A percentile compares a stretch with the other conserved stretches of the same genome.
Evolutionary conservation across 768 basidiomycete genomes (phyloP).

Genomic region (Russula vinacea): DNA sequence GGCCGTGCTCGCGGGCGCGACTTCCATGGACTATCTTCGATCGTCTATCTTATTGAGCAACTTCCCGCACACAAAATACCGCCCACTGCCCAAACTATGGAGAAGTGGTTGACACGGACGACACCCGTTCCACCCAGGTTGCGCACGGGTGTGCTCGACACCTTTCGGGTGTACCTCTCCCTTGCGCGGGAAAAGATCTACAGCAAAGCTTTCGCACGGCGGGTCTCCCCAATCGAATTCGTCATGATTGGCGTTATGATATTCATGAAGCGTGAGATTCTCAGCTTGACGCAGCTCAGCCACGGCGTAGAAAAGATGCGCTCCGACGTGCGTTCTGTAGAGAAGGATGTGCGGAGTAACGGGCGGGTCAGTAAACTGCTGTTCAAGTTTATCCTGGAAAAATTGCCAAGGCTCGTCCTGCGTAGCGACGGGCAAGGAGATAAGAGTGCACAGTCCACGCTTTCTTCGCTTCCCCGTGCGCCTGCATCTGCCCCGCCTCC

Average conservation of each 20-base stretch:
- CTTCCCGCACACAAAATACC: constrained; percentile 29
- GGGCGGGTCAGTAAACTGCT: constrained; percentile 52
- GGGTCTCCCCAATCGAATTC: constrained; percentile 67
- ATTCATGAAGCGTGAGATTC: constrained; percentile 43
- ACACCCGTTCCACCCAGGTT: constrained; percentile 37
- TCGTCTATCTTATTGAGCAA: constrained; percentile 36
- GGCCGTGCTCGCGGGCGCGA: constrained; percentile 40
- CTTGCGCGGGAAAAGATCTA: constrained; percentile 43
- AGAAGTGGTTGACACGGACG: constrained; percentile 34
- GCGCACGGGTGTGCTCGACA: constrained; percentile 38
- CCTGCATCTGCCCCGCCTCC: background rate
- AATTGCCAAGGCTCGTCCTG: constrained; percentile 26
- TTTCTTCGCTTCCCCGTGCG: constrained; percentile 3
- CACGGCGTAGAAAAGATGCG: constrained; percentile 52
- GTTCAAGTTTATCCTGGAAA: constrained; percentile 48
- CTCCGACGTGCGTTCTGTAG: constrained; percentile 47
- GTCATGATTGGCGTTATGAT: constrained; percentile 55
- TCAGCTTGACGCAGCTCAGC: constrained; percentile 43
- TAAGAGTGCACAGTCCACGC: constrained; percentile 23
- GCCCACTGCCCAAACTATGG: constrained; percentile 31
- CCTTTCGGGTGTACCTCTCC: constrained; percentile 47
- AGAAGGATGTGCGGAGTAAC: constrained; percentile 69
- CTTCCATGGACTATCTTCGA: constrained; percentile 38
- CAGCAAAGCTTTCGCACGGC: constrained; percentile 38
- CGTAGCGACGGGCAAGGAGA: constrained; percentile 30